Conservation (phyloP, 2,329 filamentous ascomycete genomes). For the Penicillium italicum region DNA sequence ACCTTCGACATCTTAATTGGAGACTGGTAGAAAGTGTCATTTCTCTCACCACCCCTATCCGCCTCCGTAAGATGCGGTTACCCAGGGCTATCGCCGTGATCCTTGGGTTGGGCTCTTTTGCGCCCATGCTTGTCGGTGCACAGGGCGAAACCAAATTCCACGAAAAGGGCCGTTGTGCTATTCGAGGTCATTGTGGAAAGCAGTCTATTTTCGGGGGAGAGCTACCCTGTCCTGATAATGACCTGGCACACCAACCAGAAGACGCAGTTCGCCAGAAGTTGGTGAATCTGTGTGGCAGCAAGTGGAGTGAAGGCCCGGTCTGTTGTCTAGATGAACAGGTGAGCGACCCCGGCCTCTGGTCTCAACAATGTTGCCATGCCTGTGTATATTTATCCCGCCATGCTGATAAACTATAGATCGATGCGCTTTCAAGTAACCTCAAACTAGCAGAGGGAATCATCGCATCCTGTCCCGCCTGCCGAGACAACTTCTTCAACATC, state of each 20-base stretch:
- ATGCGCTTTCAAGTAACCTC: conserved; percentile 76
- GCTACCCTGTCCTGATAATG: conserved; percentile 91
- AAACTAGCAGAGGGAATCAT: conserved; percentile 85
- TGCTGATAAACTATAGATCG: conserved; percentile 54
- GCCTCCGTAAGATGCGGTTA: conserved; percentile 29
- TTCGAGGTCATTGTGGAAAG: conserved; percentile 87
- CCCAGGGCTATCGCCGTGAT: conserved; percentile 26
- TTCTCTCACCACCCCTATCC: neutral
- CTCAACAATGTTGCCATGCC: neutral
- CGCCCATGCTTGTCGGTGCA: conserved; percentile 24
- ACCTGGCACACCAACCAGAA: conserved; percentile 69
- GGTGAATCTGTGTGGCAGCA: conserved; percentile 77
- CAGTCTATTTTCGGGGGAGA: conserved; percentile 85
- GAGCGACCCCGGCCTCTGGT: conserved; percentile 2
- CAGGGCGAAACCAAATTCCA: conserved; percentile 56
- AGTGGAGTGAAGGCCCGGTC: conserved; percentile 79
- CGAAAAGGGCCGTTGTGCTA: conserved; percentile 82
- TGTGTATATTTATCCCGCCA: neutral
- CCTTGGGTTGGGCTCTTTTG: conserved; percentile 28
- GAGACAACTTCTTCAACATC: conserved; percentile 96
- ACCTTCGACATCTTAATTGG: neutral
- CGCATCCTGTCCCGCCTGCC: conserved; percentile 91
- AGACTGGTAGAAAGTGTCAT: neutral
- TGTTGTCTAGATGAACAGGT: conserved; percentile 81
- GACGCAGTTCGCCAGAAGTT: conserved; percentile 70